Conservation (phyloP, 192 early-diverging fungal genomes). For the Linderina pennispora region DNA sequence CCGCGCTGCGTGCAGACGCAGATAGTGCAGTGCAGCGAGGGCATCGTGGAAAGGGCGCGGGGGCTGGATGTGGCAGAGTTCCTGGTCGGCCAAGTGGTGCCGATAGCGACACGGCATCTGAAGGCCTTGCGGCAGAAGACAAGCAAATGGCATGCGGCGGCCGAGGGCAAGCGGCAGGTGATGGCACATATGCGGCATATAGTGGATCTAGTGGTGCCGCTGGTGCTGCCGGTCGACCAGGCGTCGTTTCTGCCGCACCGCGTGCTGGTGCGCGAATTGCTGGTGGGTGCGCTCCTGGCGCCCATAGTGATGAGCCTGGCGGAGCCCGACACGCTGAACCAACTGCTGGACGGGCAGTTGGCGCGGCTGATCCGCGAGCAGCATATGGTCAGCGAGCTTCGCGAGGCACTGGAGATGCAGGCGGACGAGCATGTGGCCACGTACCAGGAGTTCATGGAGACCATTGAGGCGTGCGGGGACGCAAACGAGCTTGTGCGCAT, state of each 20-base stretch:
- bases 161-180: slow-evolving; percentile 43
- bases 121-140: slow-evolving; percentile 37
- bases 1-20: slow-evolving; percentile 25
- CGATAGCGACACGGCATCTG: slow-evolving; percentile 67
- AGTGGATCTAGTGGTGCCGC: slow-evolving; percentile 56
- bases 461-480: slow-evolving; percentile 63
- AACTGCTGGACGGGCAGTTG: slow-evolving; percentile 60
- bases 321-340: slow-evolving; percentile 87
- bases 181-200: slow-evolving; percentile 58
- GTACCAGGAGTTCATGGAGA: slow-evolving; percentile 71
- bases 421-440: slow-evolving; percentile 35
- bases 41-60: slow-evolving; percentile 14
- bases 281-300: slow-evolving; percentile 60
- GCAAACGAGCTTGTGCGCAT: slow-evolving; percentile 56
- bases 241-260: slow-evolving; percentile 51
- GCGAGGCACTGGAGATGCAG: slow-evolving; percentile 62
- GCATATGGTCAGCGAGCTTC: slow-evolving; percentile 66
- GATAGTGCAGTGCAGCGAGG: slow-evolving; percentile 21
- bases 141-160: slow-evolving; percentile 13
- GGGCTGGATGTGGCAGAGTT: slow-evolving; percentile 56
- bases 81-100: slow-evolving; percentile 56
- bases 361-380: slow-evolving; percentile 43
- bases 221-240: slow-evolving; percentile 57
- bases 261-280: slow-evolving; percentile 68
- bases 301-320: slow-evolving; percentile 62